Percentiles rank a stretch among this genome's conserved stretches.
phyloP scores from a whole-genome alignment of 2,329 filamentous ascomycete species.

The Aspergillaceae sp. region DNA sequence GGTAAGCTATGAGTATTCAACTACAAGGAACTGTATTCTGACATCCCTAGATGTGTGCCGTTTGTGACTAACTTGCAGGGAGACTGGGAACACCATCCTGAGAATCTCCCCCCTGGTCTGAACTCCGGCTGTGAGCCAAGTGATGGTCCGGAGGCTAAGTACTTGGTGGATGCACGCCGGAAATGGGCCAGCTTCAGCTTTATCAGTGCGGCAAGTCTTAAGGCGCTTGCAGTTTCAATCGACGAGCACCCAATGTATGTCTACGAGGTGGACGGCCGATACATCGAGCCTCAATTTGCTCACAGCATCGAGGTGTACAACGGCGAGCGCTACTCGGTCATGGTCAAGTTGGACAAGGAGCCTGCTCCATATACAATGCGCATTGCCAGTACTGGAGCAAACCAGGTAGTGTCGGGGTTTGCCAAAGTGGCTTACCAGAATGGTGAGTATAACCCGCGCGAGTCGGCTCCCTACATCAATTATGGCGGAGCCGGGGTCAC shows the following conservation, averaged over 20 bases:
- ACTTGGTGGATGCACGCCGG: conserved; percentile 31
- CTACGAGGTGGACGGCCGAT: conserved; percentile 38
- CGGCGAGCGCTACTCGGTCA: conserved; percentile 34
- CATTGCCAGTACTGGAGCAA: conserved; percentile 39
- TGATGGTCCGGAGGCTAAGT: conserved; percentile 36
- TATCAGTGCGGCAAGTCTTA: conserved; percentile 45
- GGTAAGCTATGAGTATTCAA: conserved; percentile 12
- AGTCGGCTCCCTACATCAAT: conserved; percentile 40
- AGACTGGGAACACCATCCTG: neutral
- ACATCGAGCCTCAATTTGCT: conserved; percentile 32
- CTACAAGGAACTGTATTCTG: neutral
- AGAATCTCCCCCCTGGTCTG: conserved; percentile 14
- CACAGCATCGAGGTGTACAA: conserved; percentile 25
- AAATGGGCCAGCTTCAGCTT: conserved; percentile 49
- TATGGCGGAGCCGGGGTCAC: conserved; percentile 41
- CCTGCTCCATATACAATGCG: conserved; percentile 38
- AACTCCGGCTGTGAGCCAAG: conserved; percentile 39
- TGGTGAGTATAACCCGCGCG: conserved; percentile 46
- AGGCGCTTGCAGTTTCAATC: conserved; percentile 41
- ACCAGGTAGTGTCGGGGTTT: conserved; percentile 47
- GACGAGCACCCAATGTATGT: conserved; percentile 39
- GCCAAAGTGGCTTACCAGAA: conserved; percentile 41
- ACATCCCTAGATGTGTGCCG: conserved; percentile 13
- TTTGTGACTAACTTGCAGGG: conserved; percentile 1
- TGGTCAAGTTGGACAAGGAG: conserved; percentile 36